Conservation (phyloP, 192 early-diverging fungal species). For the Phlyctochytrium arcticum region DNA sequence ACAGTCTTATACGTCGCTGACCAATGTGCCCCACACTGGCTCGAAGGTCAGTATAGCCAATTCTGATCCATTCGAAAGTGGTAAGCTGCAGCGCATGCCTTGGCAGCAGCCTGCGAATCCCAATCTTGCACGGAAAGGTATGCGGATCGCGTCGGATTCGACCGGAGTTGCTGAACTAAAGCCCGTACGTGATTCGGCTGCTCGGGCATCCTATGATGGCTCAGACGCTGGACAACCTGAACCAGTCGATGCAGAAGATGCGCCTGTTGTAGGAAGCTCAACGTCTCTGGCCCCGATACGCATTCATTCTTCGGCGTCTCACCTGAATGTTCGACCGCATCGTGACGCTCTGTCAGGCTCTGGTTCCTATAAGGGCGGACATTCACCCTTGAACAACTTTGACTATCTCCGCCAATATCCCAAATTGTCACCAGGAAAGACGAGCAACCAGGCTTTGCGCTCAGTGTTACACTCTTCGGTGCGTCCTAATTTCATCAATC, state of each 20-base stretch:
- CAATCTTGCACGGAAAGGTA: not conserved
- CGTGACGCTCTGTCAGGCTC: slow-evolving; percentile 15
- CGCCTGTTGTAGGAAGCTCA: not conserved
- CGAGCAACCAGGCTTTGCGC: not conserved
- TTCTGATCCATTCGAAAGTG: too few species aligned
- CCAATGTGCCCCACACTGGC: not conserved
- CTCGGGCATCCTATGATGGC: not conserved
- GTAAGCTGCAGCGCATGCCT: not conserved
- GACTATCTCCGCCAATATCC: slow-evolving; percentile 17
- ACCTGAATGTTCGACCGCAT: not conserved
- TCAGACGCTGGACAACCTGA: too few species aligned
- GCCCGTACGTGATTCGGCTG: not conserved
- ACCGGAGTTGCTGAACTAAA: not conserved
- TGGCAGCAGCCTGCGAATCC: not conserved
- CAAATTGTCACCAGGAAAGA: slow-evolving; percentile 19
- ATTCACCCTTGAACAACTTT: slow-evolving; percentile 13
- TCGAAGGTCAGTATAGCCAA: too few species aligned
- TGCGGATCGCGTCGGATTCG: not conserved
- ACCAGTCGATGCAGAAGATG: not conserved
- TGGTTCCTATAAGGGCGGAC: slow-evolving; percentile 23
- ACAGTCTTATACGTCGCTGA: not conserved
- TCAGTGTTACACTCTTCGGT: not conserved
- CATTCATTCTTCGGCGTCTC: slow-evolving; percentile 3
- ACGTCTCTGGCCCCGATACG: slow-evolving; percentile 19
- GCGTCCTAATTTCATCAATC: slow-evolving; percentile 47